These are phyloP conservation scores for Pseudogymnoascus sp. DNA, from an alignment of 2,329 filamentous ascomycete species.

Conservation along the genomic window DNA sequence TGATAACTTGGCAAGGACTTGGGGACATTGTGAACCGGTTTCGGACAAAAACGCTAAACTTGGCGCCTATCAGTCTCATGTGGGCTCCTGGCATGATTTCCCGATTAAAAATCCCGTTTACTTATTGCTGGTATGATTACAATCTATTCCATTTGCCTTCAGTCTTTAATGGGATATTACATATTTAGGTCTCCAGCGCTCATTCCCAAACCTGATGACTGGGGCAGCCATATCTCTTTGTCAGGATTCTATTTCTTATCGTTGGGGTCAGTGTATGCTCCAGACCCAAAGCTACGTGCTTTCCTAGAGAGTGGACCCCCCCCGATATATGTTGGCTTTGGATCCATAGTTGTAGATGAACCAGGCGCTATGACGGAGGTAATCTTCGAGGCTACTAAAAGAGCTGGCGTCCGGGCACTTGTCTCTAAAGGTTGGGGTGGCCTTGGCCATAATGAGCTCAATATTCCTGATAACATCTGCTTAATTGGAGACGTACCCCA, in stretches of 20 bases:
- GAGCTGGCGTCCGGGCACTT: slow-evolving; percentile 65
- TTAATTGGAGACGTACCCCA: slow-evolving; percentile 82
- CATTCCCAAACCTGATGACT: slow-evolving; percentile 72
- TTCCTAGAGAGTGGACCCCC: slow-evolving; percentile 64
- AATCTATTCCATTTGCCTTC: neutral
- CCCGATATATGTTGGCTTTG: slow-evolving; percentile 77
- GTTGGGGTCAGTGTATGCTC: slow-evolving; percentile 57
- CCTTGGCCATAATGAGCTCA: slow-evolving; percentile 62
- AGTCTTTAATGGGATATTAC: slow-evolving; percentile 7
- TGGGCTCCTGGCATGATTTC: slow-evolving; percentile 76
- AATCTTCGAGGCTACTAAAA: slow-evolving; percentile 63
- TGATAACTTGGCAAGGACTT: slow-evolving; percentile 69
- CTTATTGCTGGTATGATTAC: slow-evolving; percentile 69
- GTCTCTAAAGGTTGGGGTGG: slow-evolving; percentile 88
- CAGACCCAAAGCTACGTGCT: slow-evolving; percentile 54
- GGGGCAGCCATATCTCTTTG: slow-evolving; percentile 63
- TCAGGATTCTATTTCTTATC: slow-evolving; percentile 73
- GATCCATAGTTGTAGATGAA: slow-evolving; percentile 74
- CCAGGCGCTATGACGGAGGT: slow-evolving; percentile 62
- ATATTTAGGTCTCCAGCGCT: slow-evolving; percentile 56
- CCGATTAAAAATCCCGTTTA: slow-evolving; percentile 71
- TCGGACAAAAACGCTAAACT: slow-evolving; percentile 62
- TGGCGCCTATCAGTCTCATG: slow-evolving; percentile 71
- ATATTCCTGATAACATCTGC: slow-evolving; percentile 67
- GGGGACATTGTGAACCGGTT: slow-evolving; percentile 90